Percentiles rank a stretch among this genome's conserved stretches.
These are phyloP conservation scores for Haematococcus sp. DNA, from an alignment of 139 green algal genomes.

Conservation along the genomic window DNA sequence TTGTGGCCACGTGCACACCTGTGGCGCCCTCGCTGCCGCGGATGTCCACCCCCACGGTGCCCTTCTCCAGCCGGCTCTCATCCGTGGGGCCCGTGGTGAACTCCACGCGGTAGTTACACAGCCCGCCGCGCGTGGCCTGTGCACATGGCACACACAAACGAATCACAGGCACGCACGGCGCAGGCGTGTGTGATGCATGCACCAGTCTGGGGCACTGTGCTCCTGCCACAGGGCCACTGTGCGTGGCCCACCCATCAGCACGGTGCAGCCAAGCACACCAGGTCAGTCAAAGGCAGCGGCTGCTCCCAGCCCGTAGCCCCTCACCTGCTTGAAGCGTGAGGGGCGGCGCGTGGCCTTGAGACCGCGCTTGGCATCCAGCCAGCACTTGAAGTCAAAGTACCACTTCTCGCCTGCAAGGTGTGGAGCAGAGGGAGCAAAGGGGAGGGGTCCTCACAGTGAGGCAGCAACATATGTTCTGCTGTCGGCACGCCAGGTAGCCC, in stretches of 20 bases:
- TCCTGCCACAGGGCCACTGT: too few relatives aligned
- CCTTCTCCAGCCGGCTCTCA: conserved; percentile 9
- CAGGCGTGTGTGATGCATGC: too few relatives aligned
- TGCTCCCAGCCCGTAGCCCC: not conserved
- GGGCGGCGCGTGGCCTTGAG: conserved; percentile 19
- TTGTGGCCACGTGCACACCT: too few relatives aligned
- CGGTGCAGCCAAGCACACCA: too few relatives aligned
- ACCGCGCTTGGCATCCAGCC: conserved; percentile 51
- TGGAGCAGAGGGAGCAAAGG: too few relatives aligned
- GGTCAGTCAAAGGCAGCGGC: not conserved
- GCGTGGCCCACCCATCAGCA: too few relatives aligned
- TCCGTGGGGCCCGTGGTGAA: conserved; percentile 20
- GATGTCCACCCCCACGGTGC: conserved; percentile 8
- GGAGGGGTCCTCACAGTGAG: too few relatives aligned
- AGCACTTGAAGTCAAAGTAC: conserved; percentile 49
- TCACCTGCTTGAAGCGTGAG: not conserved
- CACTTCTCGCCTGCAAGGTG: conserved; percentile 37
- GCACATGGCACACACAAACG: too few relatives aligned
- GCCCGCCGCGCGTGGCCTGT: not conserved
- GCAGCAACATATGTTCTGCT: too few relatives aligned
- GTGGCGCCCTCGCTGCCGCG: not conserved
- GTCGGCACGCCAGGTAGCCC: too few relatives aligned
- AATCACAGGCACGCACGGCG: too few relatives aligned
- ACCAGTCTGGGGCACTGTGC: too few relatives aligned
- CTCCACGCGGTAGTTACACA: conserved; percentile 28